Conservation (phyloP, 2,329 filamentous ascomycete species). For the Xylaria sp. region DNA sequence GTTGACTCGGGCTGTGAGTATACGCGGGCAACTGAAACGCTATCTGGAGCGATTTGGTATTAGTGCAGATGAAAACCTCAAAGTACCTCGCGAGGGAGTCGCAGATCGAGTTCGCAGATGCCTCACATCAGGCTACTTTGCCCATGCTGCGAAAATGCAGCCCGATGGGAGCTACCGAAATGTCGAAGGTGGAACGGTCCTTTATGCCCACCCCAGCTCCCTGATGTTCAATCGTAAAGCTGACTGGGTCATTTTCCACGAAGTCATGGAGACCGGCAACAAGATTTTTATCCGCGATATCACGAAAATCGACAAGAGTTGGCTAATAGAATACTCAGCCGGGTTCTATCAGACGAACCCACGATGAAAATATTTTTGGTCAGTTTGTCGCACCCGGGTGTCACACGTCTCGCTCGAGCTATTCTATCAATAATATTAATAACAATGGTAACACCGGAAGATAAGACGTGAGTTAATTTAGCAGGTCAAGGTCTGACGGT, state of each 20-base stretch:
- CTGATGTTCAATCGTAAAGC: conserved; percentile 96
- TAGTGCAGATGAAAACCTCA: conserved; percentile 67
- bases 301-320: conserved; percentile 91
- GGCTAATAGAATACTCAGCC: conserved; percentile 87
- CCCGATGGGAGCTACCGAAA: conserved; percentile 88
- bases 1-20: conserved; percentile 80
- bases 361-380: conserved; percentile 18
- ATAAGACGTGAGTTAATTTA: not conserved
- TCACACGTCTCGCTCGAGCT: not conserved
- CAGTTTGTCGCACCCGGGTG: not conserved
- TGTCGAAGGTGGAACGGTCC: conserved; percentile 75
- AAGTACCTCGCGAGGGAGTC: conserved; percentile 47
- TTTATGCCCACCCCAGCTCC: conserved; percentile 90
- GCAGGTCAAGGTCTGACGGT: not conserved
- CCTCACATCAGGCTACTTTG: conserved; percentile 88
- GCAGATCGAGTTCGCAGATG: conserved; percentile 82
- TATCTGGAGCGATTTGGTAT: conserved; percentile 88
- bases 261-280: conserved; percentile 84
- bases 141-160: conserved; percentile 92
- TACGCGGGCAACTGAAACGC: conserved; percentile 82
- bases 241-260: conserved; percentile 95
- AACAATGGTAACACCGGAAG: not conserved
- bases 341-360: conserved; percentile 73
- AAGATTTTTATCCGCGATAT: conserved; percentile 93
- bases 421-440: not conserved